These are phyloP conservation scores for Dactylellina leptospora DNA, from an alignment of 2,329 filamentous ascomycete genomes.

Conservation along the genomic window DNA sequence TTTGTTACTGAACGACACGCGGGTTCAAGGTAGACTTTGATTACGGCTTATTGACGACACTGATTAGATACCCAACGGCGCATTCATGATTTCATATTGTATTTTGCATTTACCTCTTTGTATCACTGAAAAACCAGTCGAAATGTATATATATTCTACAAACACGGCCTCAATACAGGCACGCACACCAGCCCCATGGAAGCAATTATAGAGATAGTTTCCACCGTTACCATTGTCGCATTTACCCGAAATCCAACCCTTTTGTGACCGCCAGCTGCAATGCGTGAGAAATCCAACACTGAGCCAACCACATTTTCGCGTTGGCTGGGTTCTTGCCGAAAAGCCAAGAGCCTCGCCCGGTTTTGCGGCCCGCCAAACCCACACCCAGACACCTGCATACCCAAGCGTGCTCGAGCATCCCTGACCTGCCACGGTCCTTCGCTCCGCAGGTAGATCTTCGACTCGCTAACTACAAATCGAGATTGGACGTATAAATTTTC, in stretches of 20 bases:
- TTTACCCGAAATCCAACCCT: not conserved
- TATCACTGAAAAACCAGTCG: not conserved
- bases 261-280: too few species aligned
- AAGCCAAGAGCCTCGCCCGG: not conserved
- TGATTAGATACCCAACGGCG: not conserved
- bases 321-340: not conserved
- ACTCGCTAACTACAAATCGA: not conserved
- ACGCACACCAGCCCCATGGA: not conserved
- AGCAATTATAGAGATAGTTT: not conserved
- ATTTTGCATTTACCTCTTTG: not conserved
- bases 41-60: not conserved
- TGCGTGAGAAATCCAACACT: not conserved
- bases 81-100: not conserved
- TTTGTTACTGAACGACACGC: not conserved
- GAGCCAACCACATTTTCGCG: not conserved
- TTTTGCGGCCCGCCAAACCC: not conserved
- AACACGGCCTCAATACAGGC: not conserved
- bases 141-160: not conserved
- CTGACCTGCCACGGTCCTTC: constrained; percentile 19
- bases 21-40: not conserved
- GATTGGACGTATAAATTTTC: constrained; percentile 12
- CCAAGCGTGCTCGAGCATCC: constrained; percentile 7
- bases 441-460: constrained; percentile 11
- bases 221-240: too few species aligned
- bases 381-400: too few species aligned